Conservation (phyloP, 2,329 filamentous ascomycete genomes). For the Talaromyces amestolkiae region DNA sequence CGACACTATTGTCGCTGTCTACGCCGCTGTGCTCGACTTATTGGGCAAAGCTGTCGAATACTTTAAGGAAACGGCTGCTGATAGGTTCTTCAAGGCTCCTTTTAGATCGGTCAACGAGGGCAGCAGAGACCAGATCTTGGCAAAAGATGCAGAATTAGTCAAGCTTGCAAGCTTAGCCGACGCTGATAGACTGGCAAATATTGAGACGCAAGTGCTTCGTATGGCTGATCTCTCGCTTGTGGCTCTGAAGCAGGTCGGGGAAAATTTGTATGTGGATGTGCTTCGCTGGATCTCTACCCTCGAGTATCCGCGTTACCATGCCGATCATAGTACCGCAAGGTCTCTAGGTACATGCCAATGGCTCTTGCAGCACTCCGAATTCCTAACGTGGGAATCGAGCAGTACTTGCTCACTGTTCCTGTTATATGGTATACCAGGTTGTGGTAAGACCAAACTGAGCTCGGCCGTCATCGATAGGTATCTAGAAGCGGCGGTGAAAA, state of each 20-base stretch:
- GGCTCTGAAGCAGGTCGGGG: background rate
- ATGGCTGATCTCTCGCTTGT: background rate
- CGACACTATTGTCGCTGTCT: background rate
- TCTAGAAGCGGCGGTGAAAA: too few relatives aligned
- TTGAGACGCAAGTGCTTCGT: background rate
- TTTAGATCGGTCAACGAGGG: background rate
- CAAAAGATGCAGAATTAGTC: background rate
- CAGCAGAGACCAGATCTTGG: background rate
- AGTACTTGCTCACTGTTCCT: background rate
- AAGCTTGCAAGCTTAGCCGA: background rate
- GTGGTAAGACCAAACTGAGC: too few relatives aligned
- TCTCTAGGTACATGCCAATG: background rate
- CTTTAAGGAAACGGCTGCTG: background rate
- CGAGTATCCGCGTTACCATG: background rate
- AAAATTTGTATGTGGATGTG: background rate
- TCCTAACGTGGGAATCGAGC: background rate
- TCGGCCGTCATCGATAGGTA: too few relatives aligned
- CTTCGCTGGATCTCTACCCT: background rate
- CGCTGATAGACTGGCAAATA: background rate
- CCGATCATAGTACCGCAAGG: background rate
- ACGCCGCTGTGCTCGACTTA: background rate
- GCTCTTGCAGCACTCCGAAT: background rate
- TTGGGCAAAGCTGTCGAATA: background rate
- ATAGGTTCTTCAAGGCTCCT: background rate
- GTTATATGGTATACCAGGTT: background rate